phyloP scores from a whole-genome alignment of 257 asterid genomes.

The Jacaranda mimosifolia region DNA sequence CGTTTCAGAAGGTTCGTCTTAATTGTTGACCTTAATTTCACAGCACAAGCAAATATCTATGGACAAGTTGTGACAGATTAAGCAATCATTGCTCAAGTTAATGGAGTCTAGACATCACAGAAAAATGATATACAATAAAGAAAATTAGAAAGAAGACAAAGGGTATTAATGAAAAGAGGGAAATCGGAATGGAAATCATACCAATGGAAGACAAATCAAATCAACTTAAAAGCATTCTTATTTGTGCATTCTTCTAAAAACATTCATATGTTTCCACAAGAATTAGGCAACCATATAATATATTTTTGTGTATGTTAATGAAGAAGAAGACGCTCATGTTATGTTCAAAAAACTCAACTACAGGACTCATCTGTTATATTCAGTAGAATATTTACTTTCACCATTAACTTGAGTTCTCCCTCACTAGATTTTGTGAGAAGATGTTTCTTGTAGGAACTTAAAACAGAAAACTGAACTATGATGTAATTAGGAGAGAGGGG shows the following conservation, averaged over 20 bases:
- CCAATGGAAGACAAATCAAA: constrained; percentile 23
- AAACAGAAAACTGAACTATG: neutral
- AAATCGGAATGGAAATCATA: constrained; percentile 5
- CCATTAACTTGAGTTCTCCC: neutral
- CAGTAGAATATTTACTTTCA: neutral
- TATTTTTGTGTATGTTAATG: no score
- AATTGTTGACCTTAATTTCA: constrained; percentile 13
- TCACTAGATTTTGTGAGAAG: neutral
- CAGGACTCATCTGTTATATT: neutral
- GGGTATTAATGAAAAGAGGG: neutral
- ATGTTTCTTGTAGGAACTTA: neutral
- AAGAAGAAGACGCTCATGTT: no score
- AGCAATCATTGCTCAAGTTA: constrained; percentile 19
- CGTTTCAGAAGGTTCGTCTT: neutral
- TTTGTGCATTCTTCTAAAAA: no score
- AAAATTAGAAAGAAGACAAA: neutral
- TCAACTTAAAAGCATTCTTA: neutral
- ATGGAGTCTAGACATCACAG: constrained; percentile 4
- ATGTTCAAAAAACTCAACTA: neutral
- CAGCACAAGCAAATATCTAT: neutral
- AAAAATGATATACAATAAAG: neutral
- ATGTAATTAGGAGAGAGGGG: neutral
- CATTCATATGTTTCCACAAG: no score
- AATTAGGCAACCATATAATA: no score
- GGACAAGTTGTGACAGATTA: neutral